phyloP scores from a whole-genome alignment of 345 rosid species.

The Gossypium thurberi region DNA sequence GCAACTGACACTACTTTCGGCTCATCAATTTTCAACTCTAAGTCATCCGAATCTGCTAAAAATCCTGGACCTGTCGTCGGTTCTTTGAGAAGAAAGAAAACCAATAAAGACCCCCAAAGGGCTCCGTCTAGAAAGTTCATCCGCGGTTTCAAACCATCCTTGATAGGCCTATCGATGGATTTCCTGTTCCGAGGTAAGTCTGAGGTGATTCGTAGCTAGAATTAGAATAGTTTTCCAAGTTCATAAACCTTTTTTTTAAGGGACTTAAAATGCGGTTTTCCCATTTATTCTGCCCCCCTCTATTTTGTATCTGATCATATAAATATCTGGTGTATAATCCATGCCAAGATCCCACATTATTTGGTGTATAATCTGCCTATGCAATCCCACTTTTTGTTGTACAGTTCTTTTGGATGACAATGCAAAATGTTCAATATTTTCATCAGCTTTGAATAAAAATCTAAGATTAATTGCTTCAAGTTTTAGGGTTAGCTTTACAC shows the following conservation, averaged over 20 bases:
- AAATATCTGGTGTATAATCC: constrained; percentile 17
- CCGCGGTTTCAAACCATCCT: constrained; percentile 48
- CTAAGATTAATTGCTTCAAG: too few species aligned
- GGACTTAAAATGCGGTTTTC: not conserved
- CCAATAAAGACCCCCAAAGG: constrained; percentile 29
- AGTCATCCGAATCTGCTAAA: constrained; percentile 35
- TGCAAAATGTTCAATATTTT: too few species aligned
- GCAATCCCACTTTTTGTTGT: constrained; percentile 17
- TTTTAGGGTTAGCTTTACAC: too few species aligned
- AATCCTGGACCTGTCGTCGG: constrained; percentile 27
- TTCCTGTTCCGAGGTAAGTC: constrained; percentile 52
- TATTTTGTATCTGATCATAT: constrained; percentile 21
- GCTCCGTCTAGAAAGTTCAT: constrained; percentile 47
- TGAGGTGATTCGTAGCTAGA: constrained; percentile 40
- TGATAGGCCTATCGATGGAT: constrained; percentile 49
- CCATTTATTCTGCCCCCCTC: not conserved
- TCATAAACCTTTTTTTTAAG: not conserved
- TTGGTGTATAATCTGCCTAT: constrained; percentile 17
- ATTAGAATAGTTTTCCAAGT: constrained; percentile 18
- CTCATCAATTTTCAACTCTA: constrained; percentile 28
- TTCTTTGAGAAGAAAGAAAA: constrained; percentile 37
- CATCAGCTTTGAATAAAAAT: too few species aligned
- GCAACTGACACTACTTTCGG: constrained; percentile 33
- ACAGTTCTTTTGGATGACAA: constrained; percentile 13
- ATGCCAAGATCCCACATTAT: not conserved